Percentiles rank a stretch among this genome's conserved stretches.
Evolutionary conservation across 176 grass and related monocot species (phyloP).

Genomic region (Hordeum vulgare): MorexV3_pseudomolecules_assembly NC_058521.1:525549420-525549919

Average conservation of each 20-base stretch:
- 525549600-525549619: neutral
- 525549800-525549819: constrained; percentile 7
- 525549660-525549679: constrained; percentile 6
- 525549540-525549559: neutral
- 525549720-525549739: constrained; percentile 61
- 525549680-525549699: constrained; percentile 80
- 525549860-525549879: neutral
- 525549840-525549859: neutral
- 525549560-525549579: neutral
- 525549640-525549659: neutral
- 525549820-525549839: neutral
- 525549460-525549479: neutral
- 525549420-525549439: neutral
- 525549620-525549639: neutral
- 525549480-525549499: neutral
- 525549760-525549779: constrained; percentile 77
- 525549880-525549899: neutral
- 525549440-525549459: neutral
- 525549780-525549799: constrained; percentile 48
- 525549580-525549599: neutral
- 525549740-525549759: constrained; percentile 54
- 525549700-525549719: constrained; percentile 87
- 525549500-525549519: neutral
- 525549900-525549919: neutral
- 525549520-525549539: neutral